Evolutionary conservation across 1,139 yeast genomes (phyloP).

Genomic region (Yamadazyma atmosphaerica): DNA sequence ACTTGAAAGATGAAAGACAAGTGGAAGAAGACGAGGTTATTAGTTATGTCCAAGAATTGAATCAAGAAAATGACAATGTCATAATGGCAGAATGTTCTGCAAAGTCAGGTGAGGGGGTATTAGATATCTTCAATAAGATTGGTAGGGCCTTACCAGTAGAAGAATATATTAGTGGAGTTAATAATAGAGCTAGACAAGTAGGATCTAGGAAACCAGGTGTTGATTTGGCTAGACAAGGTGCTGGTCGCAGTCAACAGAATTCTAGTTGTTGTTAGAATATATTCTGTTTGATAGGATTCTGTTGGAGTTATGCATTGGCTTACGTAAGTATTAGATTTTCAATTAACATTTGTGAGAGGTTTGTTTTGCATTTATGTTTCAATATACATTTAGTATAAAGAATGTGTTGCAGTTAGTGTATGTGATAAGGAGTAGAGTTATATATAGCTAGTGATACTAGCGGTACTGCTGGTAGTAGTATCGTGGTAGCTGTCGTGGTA

Average conservation of each 20-base stretch:
- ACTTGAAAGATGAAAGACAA: conserved; percentile 58
- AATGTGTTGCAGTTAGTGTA: background rate
- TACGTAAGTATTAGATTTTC: too few relatives aligned
- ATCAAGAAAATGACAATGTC: conserved; percentile 26
- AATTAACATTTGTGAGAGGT: background rate
- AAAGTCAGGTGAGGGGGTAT: conserved; percentile 47
- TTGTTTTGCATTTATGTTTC: conserved; percentile 2
- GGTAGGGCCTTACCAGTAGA: conserved; percentile 49
- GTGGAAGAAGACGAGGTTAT: conserved; percentile 37
- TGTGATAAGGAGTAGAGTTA: too few relatives aligned
- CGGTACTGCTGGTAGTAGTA: too few relatives aligned
- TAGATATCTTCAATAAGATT: conserved; percentile 41
- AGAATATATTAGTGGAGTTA: conserved; percentile 30
- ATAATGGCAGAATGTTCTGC: conserved; percentile 49
- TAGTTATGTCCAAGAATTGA: conserved; percentile 33
- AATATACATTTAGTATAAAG: background rate
- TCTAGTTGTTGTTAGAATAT: conserved; percentile 27
- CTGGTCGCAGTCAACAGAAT: conserved; percentile 18
- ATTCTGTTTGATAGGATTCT: too few relatives aligned
- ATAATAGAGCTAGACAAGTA: conserved; percentile 25
- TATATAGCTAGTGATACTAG: too few relatives aligned
- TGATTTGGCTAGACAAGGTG: conserved; percentile 36
- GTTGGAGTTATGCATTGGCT: conserved; percentile 52
- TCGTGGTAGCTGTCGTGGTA: too few relatives aligned
- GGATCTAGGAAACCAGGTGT: conserved; percentile 30